Conservation (phyloP, 179 eudicot species). For the Silene coronaria region DNA sequence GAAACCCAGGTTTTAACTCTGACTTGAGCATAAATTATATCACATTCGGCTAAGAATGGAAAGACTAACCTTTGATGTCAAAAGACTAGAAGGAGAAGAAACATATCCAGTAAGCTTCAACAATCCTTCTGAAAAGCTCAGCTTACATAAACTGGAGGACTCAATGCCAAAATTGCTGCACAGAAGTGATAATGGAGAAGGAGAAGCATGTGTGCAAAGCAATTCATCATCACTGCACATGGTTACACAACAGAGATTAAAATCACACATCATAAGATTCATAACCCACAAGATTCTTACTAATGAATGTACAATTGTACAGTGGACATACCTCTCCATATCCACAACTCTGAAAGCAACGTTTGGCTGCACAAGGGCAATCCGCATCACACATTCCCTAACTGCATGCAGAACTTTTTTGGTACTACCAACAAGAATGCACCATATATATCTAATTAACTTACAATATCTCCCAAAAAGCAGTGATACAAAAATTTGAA, state of each 20-base stretch:
- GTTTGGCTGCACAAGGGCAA: constrained; percentile 66
- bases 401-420: constrained; percentile 71
- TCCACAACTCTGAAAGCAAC: constrained; percentile 67
- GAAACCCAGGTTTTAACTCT: constrained; percentile 14
- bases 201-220: constrained; percentile 53
- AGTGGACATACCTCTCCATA: constrained; percentile 53
- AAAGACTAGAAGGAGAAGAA: constrained; percentile 52
- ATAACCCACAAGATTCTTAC: constrained; percentile 7
- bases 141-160: constrained; percentile 43
- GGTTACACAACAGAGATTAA: constrained; percentile 22
- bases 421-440: constrained; percentile 42
- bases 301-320: constrained; percentile 5
- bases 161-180: constrained; percentile 60
- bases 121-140: constrained; percentile 54
- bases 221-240: constrained; percentile 69
- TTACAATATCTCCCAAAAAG: neutral
- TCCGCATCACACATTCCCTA: constrained; percentile 51
- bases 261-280: constrained; percentile 11
- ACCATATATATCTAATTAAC: constrained; percentile 12
- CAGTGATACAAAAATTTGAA: neutral
- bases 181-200: constrained; percentile 62
- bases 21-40: constrained; percentile 6
- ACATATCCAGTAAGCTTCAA: constrained; percentile 70
- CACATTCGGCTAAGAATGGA: constrained; percentile 7
- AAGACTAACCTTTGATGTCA: constrained; percentile 49